Evolutionary conservation across 257 asterid species (phyloP), one percentile per base, ranked within the genome.

Genomic region (Forsythia viridissima): DNA sequence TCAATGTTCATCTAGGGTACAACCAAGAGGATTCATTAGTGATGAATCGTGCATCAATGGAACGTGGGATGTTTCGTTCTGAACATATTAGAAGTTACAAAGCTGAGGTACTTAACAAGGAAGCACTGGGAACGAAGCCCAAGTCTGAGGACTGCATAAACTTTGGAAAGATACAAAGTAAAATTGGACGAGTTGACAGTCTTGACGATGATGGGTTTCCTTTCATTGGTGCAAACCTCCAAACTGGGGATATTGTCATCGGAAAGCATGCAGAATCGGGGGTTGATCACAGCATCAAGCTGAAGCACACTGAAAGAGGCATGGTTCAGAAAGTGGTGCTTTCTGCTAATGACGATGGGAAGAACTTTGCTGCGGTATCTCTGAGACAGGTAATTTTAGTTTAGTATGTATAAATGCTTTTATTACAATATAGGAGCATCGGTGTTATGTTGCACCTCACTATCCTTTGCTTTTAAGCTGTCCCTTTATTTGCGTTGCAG

Each of bases 151-250:
- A 93, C 24, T 4, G 76, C 71, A 72, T 93, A 15, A 88, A 78
- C 77, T 95, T 93, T 80, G 99, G 98, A 34, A 95, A 95, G 89
- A 87, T 76, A 18, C 93, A 79, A 21, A 91, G 99, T 77, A 92
- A 92, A 80, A 86, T 92, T 55, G 99, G 99, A 37, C 92, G 96
- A 6, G 98, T 91, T 52, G 97, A 95, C 86, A 88, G 91, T 80
- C 90, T 95, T 4, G 99, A 95, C 5, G 98, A 95, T 78, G 99
- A 95, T 84, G 99, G 99, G 3, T 88, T 95, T 77, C 99, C 99
- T 3, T 93, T 72, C 20, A 66, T 93, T 66, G 98, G 97, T 30
- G 98, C 99, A 13, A 92, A 89, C 84, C 90, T 95, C 55, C 96
- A 93, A 83, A 90, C 91, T 0, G 97, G 97, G 40, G 98, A 95